Evolutionary conservation across 148 eudicot genomes (phyloP).

Genomic region (Camellia granthamiana): DNA sequence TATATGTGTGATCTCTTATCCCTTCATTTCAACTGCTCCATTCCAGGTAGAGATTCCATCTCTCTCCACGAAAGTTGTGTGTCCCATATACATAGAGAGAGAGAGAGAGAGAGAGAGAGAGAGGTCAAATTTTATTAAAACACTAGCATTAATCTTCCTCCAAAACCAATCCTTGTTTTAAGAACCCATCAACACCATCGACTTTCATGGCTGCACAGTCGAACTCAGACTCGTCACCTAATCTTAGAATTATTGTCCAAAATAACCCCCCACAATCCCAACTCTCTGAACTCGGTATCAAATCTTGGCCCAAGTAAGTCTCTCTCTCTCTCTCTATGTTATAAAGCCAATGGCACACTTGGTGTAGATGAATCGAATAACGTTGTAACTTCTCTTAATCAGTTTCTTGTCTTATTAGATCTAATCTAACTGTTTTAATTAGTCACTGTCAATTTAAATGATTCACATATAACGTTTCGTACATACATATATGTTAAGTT

Average conservation of each 20-base stretch:
- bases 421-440: too few relatives aligned
- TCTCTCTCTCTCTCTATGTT: not conserved
- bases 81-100: not conserved
- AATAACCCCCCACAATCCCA: conserved; percentile 36
- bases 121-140: not conserved
- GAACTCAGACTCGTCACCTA: conserved; percentile 20
- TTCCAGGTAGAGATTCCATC: too few relatives aligned
- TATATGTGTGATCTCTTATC: too few relatives aligned
- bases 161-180: too few relatives aligned
- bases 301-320: conserved; percentile 58
- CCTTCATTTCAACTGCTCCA: too few relatives aligned
- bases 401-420: too few relatives aligned
- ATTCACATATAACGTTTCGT: too few relatives aligned
- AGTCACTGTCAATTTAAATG: too few relatives aligned
- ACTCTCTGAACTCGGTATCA: conserved; percentile 45
- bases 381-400: too few relatives aligned
- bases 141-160: not conserved
- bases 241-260: conserved; percentile 37
- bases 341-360: too few relatives aligned
- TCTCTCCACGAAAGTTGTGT: too few relatives aligned
- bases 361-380: too few relatives aligned
- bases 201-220: conserved; percentile 24
- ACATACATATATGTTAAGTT: not conserved
- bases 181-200: not conserved
- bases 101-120: not conserved